Evolutionary conservation across 2,329 filamentous ascomycete genomes (phyloP).

Genomic region (Colletotrichum musicola): DNA sequence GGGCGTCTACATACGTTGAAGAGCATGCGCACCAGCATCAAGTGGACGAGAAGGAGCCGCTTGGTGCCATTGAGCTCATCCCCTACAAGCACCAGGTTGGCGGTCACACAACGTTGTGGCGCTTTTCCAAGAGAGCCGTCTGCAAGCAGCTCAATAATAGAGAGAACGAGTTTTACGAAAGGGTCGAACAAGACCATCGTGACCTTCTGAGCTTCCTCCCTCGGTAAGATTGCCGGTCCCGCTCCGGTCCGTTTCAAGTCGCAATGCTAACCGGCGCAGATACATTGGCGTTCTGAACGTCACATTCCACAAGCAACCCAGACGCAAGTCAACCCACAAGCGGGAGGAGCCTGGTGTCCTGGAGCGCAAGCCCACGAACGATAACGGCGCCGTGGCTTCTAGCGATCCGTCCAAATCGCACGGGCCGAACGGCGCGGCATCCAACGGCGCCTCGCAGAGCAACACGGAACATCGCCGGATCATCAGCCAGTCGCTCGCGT

Average conservation of each 20-base stretch:
- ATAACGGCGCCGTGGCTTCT: conserved; percentile 10
- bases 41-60: conserved; percentile 67
- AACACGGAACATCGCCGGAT: conserved; percentile 56
- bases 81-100: conserved; percentile 98
- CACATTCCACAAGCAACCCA: conserved; percentile 87
- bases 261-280: conserved; percentile 58
- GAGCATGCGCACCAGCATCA: conserved; percentile 66
- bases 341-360: conserved; percentile 58
- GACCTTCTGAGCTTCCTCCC: conserved; percentile 92
- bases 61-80: conserved; percentile 94
- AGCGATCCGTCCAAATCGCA: conserved; percentile 21
- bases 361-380: conserved; percentile 41
- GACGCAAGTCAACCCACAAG: conserved; percentile 70
- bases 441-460: conserved; percentile 19
- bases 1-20: conserved; percentile 54
- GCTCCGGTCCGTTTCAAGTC: too few relatives aligned
- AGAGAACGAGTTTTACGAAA: conserved; percentile 99
- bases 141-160: conserved; percentile 99
- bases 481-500: conserved; percentile 81
- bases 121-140: conserved; percentile 93
- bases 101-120: conserved; percentile 95
- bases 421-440: not conserved
- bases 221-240: conserved; percentile 66
- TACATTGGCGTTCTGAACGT: conserved; percentile 98
- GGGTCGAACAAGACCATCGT: conserved; percentile 89